These are phyloP conservation scores for Actinomortierella wolfii DNA, from an alignment of 371 early-diverging fungal species.

Conservation along the genomic window DNA sequence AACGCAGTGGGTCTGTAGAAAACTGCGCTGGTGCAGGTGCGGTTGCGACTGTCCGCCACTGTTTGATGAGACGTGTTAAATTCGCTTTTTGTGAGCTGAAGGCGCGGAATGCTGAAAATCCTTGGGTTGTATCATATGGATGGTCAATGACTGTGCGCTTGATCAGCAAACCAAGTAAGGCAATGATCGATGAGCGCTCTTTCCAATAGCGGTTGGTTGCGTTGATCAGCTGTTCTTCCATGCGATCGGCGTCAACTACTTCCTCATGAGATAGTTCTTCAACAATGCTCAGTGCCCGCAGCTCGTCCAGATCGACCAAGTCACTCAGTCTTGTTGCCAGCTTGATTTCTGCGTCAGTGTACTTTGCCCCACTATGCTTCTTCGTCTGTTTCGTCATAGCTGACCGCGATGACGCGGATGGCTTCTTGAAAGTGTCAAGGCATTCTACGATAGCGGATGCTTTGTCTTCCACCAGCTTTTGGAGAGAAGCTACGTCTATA, in stretches of 20 bases:
- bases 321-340: slow-evolving; percentile 43
- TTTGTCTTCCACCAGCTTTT: slow-evolving; percentile 9
- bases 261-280: slow-evolving; percentile 19
- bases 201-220: slow-evolving; percentile 27
- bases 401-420: slow-evolving; percentile 24
- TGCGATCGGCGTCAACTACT: slow-evolving; percentile 4
- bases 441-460: slow-evolving; percentile 20
- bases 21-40: slow-evolving; percentile 37
- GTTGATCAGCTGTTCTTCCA: slow-evolving; percentile 15
- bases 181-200: slow-evolving; percentile 31
- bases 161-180: slow-evolving; percentile 24
- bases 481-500: neutral
- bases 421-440: slow-evolving; percentile 30
- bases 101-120: no score
- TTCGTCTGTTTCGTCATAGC: slow-evolving; percentile 24
- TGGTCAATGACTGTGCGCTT: neutral
- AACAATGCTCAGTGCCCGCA: slow-evolving; percentile 28
- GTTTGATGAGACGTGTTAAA: no score
- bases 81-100: no score
- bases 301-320: slow-evolving; percentile 30
- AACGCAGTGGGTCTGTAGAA: slow-evolving; percentile 10
- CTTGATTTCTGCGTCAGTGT: slow-evolving; percentile 25
- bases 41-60: neutral
- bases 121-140: no score
- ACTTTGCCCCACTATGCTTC: slow-evolving; percentile 19